A percentile compares a stretch with the other conserved stretches of the same genome.
Conservation (phyloP, 2,329 filamentous ascomycete species). For the Beauveria caledonica region DNA sequence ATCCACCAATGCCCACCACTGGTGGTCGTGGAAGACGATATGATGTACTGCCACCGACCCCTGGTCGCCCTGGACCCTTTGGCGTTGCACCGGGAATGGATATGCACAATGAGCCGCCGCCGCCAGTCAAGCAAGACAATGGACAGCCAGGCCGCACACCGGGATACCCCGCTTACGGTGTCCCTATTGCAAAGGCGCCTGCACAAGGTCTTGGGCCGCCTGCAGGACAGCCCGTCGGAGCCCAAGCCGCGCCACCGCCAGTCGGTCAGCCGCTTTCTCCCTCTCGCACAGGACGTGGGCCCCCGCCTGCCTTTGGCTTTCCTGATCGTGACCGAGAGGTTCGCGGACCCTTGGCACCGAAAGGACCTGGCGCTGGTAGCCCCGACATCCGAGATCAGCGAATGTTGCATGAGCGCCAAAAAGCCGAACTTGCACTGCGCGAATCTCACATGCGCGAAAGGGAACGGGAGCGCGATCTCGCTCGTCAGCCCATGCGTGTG, state of each 20-base stretch:
- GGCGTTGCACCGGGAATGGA: constrained; percentile 39
- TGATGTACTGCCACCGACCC: constrained; percentile 29
- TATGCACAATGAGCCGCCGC: constrained; percentile 34
- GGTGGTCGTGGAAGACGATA: constrained; percentile 43
- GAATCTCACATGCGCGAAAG: constrained; percentile 19
- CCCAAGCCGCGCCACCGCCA: constrained; percentile 22
- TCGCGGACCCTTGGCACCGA: constrained; percentile 32
- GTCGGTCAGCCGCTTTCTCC: constrained; percentile 41
- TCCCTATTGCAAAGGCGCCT: constrained; percentile 38
- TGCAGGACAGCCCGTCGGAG: constrained; percentile 1
- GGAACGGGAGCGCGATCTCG: constrained; percentile 18
- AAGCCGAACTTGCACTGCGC: constrained; percentile 24
- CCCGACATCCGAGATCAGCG: constrained; percentile 28
- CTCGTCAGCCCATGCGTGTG: constrained; percentile 23
- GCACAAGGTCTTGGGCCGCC: constrained; percentile 22
- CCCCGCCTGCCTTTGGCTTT: constrained; percentile 35
- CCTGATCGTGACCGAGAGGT: constrained; percentile 34
- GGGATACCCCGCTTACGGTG: constrained; percentile 34
- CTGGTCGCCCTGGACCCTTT: constrained; percentile 30
- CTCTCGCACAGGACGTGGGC: constrained; percentile 35
- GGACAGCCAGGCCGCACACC: constrained; percentile 27
- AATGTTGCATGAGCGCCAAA: constrained; percentile 26
- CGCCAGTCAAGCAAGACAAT: constrained; percentile 35
- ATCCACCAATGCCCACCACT: constrained; percentile 49
- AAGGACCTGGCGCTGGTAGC: constrained; percentile 24